Evolutionary conservation across 495 filamentous ascomycete genomes (phyloP).

Genomic region (Niebla homalea): DNA sequence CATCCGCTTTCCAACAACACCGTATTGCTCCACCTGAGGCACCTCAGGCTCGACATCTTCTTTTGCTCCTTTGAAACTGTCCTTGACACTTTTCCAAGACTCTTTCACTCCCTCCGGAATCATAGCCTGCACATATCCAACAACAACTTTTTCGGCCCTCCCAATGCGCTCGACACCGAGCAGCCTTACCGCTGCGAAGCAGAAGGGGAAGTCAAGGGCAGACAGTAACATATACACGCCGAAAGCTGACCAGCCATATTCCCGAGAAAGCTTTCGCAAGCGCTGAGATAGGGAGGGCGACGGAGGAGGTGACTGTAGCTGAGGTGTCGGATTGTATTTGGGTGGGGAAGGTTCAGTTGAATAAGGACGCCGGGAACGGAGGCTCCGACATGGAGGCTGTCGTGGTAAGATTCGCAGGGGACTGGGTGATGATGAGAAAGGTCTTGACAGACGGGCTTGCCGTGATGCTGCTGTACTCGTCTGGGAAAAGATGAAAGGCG

Average conservation of each 20-base stretch:
- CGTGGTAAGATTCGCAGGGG: background rate
- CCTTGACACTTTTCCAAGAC: background rate
- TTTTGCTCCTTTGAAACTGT: background rate
- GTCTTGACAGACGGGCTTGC: background rate
- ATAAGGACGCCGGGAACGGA: background rate
- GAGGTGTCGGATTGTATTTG: conserved; percentile 2
- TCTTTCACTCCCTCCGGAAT: conserved; percentile 5
- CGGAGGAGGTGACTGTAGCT: conserved; percentile 3
- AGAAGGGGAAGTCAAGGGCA: conserved; percentile 87
- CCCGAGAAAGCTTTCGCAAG: conserved; percentile 69
- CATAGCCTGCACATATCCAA: conserved; percentile 25
- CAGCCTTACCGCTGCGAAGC: conserved; percentile 70
- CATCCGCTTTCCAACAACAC: background rate
- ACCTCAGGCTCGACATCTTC: background rate
- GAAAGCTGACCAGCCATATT: conserved; percentile 91
- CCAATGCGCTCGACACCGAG: conserved; percentile 80
- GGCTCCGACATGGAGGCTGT: background rate
- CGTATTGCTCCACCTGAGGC: conserved; percentile 7
- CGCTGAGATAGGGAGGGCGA: conserved; percentile 49
- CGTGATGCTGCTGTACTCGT: background rate
- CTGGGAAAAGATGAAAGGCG: background rate
- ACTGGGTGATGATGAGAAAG: background rate
- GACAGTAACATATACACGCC: conserved; percentile 77
- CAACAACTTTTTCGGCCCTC: conserved; percentile 36
- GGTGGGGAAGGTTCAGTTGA: background rate